A percentile compares a stretch with the other conserved stretches of the same genome.
Conservation (phyloP, 768 basidiomycete genomes). For the Mycena galopus region DNA sequence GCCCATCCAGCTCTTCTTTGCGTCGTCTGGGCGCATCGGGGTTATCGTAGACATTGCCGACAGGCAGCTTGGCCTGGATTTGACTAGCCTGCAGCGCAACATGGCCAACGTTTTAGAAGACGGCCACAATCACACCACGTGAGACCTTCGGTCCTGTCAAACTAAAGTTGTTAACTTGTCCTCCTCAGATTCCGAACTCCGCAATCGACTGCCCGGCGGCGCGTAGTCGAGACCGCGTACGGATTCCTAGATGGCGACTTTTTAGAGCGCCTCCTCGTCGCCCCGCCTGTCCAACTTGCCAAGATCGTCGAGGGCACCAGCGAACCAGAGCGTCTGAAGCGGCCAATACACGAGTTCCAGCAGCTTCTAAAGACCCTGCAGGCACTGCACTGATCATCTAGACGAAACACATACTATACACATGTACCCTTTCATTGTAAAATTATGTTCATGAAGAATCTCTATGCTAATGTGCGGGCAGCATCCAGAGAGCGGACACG, state of each 20-base stretch:
- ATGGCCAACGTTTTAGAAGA: constrained; percentile 66
- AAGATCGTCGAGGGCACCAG: constrained; percentile 69
- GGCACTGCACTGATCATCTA: constrained; percentile 52
- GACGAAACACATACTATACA: background rate
- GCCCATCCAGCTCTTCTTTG: constrained; percentile 80
- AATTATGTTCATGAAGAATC: constrained; percentile 19
- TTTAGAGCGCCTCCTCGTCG: constrained; percentile 74
- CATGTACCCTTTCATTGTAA: constrained; percentile 22
- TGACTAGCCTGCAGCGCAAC: constrained; percentile 84
- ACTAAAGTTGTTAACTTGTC: background rate
- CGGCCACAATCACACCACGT: constrained; percentile 74
- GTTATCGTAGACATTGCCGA: constrained; percentile 73
- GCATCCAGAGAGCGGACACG: background rate
- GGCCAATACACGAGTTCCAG: constrained; percentile 57
- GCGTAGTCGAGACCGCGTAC: constrained; percentile 66
- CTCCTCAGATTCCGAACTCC: constrained; percentile 77
- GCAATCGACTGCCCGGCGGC: constrained; percentile 65
- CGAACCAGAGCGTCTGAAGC: constrained; percentile 68
- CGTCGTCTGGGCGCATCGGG: constrained; percentile 84
- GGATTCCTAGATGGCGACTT: constrained; percentile 95
- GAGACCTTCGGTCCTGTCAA: constrained; percentile 33
- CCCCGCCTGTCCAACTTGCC: constrained; percentile 56
- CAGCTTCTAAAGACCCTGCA: constrained; percentile 58
- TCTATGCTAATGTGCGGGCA: constrained; percentile 27
- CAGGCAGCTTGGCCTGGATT: constrained; percentile 62